These are phyloP conservation scores for Saccharum officinarum DNA, from an alignment of 176 grass and related monocot genomes.

Conservation along the genomic window DNA sequence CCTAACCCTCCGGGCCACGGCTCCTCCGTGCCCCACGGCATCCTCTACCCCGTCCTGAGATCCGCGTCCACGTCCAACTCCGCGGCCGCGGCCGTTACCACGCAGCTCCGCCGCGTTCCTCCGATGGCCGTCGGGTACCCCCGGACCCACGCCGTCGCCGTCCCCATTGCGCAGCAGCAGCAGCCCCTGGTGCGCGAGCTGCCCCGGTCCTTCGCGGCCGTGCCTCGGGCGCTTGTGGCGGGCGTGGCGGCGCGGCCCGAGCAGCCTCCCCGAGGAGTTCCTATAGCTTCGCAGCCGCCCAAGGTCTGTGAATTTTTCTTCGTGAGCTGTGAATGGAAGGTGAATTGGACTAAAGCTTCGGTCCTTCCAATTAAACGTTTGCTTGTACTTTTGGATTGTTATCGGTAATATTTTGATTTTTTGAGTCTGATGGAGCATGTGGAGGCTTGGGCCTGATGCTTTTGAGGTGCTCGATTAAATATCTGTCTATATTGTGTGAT, in stretches of 20 bases:
- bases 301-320: slow-evolving; percentile 44
- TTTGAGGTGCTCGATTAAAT: slow-evolving; percentile 12
- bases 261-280: slow-evolving; percentile 43
- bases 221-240: slow-evolving; percentile 27
- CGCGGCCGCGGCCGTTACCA: neutral
- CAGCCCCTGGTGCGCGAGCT: slow-evolving; percentile 32
- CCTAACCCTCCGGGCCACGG: slow-evolving; percentile 43
- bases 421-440: neutral
- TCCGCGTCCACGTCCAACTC: neutral
- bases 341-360: neutral
- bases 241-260: slow-evolving; percentile 20
- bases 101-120: slow-evolving; percentile 28
- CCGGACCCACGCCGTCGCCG: slow-evolving; percentile 41
- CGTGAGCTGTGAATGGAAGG: neutral
- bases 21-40: slow-evolving; percentile 23
- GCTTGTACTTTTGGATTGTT: neutral
- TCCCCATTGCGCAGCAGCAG: slow-evolving; percentile 14
- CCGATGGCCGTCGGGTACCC: slow-evolving; percentile 22
- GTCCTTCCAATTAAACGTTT: neutral
- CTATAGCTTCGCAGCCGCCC: slow-evolving; percentile 34
- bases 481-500: neutral
- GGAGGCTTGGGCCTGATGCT: neutral
- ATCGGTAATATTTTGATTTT: neutral
- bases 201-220: slow-evolving; percentile 19
- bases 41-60: slow-evolving; percentile 33